A percentile compares a stretch with the other conserved stretches of the same genome.
phyloP scores from a whole-genome alignment of 768 basidiomycete genomes.

The Tricholoma flavovirens region DNA sequence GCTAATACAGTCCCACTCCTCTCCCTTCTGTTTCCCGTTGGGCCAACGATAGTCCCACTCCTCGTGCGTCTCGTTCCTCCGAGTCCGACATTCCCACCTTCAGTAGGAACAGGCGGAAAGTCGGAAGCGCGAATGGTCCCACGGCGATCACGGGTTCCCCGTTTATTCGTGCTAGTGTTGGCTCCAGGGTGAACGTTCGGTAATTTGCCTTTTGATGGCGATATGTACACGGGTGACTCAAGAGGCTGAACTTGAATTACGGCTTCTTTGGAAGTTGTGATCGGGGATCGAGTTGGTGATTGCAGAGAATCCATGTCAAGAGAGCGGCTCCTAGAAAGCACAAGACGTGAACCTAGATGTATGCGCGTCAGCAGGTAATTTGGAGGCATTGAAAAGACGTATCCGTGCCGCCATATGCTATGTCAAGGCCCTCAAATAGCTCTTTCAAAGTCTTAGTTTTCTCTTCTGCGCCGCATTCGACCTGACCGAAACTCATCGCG shows the following conservation, averaged over 20 bases:
- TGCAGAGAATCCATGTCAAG: constrained; percentile 8
- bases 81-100: constrained; percentile 1
- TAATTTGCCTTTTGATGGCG: constrained; percentile 5
- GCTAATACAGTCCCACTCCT: constrained; percentile 18
- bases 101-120: constrained; percentile 15
- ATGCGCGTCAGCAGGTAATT: neutral
- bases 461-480: neutral
- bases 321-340: constrained; percentile 7
- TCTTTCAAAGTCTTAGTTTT: constrained; percentile 7
- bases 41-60: constrained; percentile 40
- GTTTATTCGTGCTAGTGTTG: constrained; percentile 3
- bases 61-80: constrained; percentile 35
- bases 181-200: neutral
- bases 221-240: constrained; percentile 11
- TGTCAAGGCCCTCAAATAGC: constrained; percentile 15
- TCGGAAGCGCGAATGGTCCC: constrained; percentile 50
- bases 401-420: constrained; percentile 9
- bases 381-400: neutral
- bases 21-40: constrained; percentile 14
- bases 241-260: constrained; percentile 4
- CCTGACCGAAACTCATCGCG: neutral
- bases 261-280: neutral
- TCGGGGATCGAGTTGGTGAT: neutral
- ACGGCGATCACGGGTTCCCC: constrained; percentile 30
- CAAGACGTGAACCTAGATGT: neutral